phyloP scores from a whole-genome alignment of 2,329 filamentous ascomycete genomes.

The Colletotrichum navitas region DNA sequence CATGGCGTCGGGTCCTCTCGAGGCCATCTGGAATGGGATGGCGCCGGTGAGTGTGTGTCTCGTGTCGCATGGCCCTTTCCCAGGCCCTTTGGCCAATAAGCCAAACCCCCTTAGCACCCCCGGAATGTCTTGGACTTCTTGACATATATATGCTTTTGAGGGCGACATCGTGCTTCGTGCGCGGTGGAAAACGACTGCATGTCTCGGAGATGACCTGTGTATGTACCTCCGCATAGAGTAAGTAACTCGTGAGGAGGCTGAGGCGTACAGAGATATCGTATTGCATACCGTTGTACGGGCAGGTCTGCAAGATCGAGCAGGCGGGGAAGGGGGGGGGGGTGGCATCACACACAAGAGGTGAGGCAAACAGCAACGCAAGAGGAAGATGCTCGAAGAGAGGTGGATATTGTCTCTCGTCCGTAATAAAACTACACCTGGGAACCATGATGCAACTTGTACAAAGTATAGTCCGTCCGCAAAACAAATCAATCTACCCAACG shows the following conservation, averaged over 20 bases:
- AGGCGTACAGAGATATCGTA: slow-evolving; percentile 16
- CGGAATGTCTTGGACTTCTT: slow-evolving; percentile 23
- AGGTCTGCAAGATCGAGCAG: slow-evolving; percentile 12
- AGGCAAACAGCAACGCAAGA: neutral
- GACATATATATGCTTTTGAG: neutral
- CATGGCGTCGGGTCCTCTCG: slow-evolving; percentile 22
- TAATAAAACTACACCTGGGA: slow-evolving; percentile 37
- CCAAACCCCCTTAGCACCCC: no score
- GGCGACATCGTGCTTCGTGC: neutral
- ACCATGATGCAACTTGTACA: slow-evolving; percentile 34
- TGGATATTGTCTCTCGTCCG: slow-evolving; percentile 35
- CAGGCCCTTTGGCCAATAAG: neutral
- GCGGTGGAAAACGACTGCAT: neutral
- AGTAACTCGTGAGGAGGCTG: slow-evolving; percentile 20
- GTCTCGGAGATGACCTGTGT: neutral
- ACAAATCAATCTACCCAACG: slow-evolving; percentile 33
- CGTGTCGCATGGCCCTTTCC: slow-evolving; percentile 2
- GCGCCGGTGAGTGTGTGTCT: neutral
- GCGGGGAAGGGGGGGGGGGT: neutral
- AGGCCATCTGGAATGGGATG: slow-evolving; percentile 12
- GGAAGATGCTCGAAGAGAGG: neutral
- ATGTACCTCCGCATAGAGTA: neutral
- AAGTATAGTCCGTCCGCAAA: slow-evolving; percentile 21
- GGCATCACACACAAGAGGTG: neutral
- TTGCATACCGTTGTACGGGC: slow-evolving; percentile 22